phyloP scores from a whole-genome alignment of 2,329 filamentous ascomycete genomes.

The Lachnellula suecica region DNA sequence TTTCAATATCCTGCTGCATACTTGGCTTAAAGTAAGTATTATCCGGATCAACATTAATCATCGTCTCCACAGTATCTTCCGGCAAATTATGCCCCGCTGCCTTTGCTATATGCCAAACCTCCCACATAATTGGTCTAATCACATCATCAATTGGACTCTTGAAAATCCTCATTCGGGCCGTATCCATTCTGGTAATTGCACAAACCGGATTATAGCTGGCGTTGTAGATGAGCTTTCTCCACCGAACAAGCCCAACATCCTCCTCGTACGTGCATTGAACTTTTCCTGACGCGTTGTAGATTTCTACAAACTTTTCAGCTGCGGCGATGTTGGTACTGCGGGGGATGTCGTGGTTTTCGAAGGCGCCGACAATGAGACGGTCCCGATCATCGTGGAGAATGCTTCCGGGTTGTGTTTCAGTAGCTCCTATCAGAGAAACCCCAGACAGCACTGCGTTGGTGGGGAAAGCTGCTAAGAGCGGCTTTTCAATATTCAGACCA shows the following conservation, averaged over 20 bases:
- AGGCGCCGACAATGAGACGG: constrained; percentile 21
- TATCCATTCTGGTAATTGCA: constrained; percentile 25
- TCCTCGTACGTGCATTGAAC: constrained; percentile 21
- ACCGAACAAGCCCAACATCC: constrained; percentile 23
- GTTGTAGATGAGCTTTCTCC: constrained; percentile 29
- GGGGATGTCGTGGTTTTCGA: constrained; percentile 18
- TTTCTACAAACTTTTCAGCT: constrained; percentile 21
- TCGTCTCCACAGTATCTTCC: constrained; percentile 24
- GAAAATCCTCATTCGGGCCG: constrained; percentile 21
- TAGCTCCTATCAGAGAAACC: constrained; percentile 25
- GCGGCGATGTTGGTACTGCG: constrained; percentile 4
- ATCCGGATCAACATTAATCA: constrained; percentile 49
- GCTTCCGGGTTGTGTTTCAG: constrained; percentile 18
- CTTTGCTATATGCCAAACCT: constrained; percentile 27
- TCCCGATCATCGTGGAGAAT: constrained; percentile 27
- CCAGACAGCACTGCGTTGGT: constrained; percentile 25
- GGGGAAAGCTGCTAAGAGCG: constrained; percentile 23
- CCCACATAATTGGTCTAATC: constrained; percentile 30
- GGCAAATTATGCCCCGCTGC: constrained; percentile 24
- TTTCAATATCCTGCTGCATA: constrained; percentile 53
- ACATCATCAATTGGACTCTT: constrained; percentile 32
- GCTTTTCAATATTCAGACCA: constrained; percentile 29
- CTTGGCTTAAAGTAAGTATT: constrained; percentile 40
- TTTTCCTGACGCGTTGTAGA: constrained; percentile 24
- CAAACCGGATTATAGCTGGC: constrained; percentile 26